Conservation (phyloP, 345 rosid species). For the Geranium rotundifolium region DNA sequence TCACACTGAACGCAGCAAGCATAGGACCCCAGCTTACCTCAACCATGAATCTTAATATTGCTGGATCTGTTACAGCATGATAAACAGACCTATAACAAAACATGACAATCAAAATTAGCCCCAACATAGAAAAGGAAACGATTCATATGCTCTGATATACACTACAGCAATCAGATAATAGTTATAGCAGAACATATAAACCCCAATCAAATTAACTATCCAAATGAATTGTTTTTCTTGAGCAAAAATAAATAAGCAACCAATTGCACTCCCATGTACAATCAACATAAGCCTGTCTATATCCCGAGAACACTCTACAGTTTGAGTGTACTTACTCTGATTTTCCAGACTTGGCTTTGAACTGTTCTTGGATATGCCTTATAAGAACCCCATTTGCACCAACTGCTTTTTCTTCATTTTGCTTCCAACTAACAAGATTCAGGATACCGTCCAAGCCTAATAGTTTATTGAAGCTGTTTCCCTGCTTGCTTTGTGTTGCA, state of each 20-base stretch:
- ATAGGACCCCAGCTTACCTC: slow-evolving; percentile 98
- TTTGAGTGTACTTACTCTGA: slow-evolving; percentile 54
- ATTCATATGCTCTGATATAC: not conserved
- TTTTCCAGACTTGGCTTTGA: slow-evolving; percentile 80
- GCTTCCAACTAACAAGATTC: slow-evolving; percentile 76
- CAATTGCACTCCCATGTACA: no score
- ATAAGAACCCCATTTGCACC: slow-evolving; percentile 96
- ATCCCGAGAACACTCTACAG: no score
- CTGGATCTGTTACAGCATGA: slow-evolving; percentile 66
- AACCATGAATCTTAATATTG: slow-evolving; percentile 89
- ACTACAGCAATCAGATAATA: not conserved
- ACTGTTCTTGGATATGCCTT: slow-evolving; percentile 87
- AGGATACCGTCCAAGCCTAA: slow-evolving; percentile 90
- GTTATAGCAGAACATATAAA: not conserved
- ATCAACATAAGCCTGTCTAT: no score
- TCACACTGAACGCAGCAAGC: slow-evolving; percentile 93
- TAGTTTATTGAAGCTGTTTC: slow-evolving; percentile 69
- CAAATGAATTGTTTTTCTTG: no score
- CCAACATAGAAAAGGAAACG: not conserved
- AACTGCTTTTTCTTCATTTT: slow-evolving; percentile 73
- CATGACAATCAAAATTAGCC: not conserved
- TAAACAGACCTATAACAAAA: slow-evolving; percentile 51
- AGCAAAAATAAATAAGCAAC: no score
- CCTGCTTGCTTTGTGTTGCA: slow-evolving; percentile 75
- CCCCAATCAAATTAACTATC: not conserved